These are phyloP conservation scores for Thalassiosira hispida DNA, from an alignment of 352 stramenopile species.

Conservation along the genomic window DNA sequence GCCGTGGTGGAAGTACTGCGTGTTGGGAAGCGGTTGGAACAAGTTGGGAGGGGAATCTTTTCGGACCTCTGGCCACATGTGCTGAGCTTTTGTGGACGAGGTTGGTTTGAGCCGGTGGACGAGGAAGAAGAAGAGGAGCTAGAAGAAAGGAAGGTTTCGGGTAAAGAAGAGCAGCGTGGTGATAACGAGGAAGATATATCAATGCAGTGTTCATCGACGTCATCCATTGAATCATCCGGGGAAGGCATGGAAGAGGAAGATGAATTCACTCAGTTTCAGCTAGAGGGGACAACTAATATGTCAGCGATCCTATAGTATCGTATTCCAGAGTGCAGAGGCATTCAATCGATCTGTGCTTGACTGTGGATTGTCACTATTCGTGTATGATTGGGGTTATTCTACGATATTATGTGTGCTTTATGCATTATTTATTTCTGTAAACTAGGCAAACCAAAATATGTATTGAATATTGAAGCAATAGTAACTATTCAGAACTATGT, in stretches of 20 bases:
- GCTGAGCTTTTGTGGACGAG: conserved; percentile 78
- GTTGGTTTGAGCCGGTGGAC: conserved; percentile 72
- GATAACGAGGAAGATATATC: conserved; percentile 28
- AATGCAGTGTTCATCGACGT: conserved; percentile 25
- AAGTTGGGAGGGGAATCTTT: conserved; percentile 72
- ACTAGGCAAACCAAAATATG: not conserved
- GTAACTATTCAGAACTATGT: no score
- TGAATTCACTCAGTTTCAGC: conserved; percentile 55
- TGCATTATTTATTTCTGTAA: not conserved
- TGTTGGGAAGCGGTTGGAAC: conserved; percentile 80
- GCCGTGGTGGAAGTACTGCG: conserved; percentile 74
- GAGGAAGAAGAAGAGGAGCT: not conserved
- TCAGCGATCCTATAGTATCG: not conserved
- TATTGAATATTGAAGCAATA: no score
- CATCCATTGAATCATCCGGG: conserved; percentile 15
- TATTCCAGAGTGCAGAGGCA: not conserved
- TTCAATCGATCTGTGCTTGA: no score
- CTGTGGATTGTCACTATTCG: no score
- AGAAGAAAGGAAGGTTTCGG: not conserved
- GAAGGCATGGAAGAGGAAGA: conserved; percentile 34
- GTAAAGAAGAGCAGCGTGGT: conserved; percentile 6
- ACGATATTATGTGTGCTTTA: not conserved
- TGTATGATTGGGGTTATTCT: not conserved
- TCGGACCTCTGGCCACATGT: conserved; percentile 79
- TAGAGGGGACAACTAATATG: conserved; percentile 35